These are phyloP conservation scores for Acanthamoeba lenticulata DNA, from an alignment of 208 protist genomes.

Conservation along the genomic window DNA sequence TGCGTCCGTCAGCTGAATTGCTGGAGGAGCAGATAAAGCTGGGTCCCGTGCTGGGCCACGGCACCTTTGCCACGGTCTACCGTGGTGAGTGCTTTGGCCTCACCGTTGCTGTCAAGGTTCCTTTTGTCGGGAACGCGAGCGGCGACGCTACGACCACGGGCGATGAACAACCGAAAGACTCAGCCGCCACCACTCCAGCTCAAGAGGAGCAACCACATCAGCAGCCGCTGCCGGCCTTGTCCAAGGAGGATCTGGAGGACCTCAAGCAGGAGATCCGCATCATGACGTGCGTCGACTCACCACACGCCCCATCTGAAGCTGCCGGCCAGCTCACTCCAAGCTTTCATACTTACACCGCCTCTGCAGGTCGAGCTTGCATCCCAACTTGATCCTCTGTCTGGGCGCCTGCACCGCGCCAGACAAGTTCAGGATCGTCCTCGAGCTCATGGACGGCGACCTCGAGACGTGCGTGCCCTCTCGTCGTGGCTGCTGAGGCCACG, in stretches of 20 bases:
- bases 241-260: slow-evolving; percentile 35
- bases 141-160: background rate
- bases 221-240: background rate
- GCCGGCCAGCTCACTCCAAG: background rate
- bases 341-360: background rate
- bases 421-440: slow-evolving; percentile 57
- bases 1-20: background rate
- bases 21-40: slow-evolving; percentile 36
- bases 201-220: no score
- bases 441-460: slow-evolving; percentile 65
- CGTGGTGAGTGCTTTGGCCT: slow-evolving; percentile 47
- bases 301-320: background rate
- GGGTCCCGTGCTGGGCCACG: background rate
- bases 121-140: background rate
- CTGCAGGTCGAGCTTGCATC: slow-evolving; percentile 7
- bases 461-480: background rate
- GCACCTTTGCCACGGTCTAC: slow-evolving; percentile 57
- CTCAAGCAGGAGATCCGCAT: slow-evolving; percentile 54
- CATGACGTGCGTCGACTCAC: slow-evolving; percentile 52
- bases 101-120: slow-evolving; percentile 45
- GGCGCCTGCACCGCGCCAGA: slow-evolving; percentile 37
- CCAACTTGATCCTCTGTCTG: slow-evolving; percentile 45
- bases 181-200: background rate
- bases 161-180: background rate
- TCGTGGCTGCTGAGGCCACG: background rate